These are phyloP conservation scores for Sporothrix brunneoviolacea DNA, from an alignment of 2,329 filamentous ascomycete genomes.

Conservation along the genomic window DNA sequence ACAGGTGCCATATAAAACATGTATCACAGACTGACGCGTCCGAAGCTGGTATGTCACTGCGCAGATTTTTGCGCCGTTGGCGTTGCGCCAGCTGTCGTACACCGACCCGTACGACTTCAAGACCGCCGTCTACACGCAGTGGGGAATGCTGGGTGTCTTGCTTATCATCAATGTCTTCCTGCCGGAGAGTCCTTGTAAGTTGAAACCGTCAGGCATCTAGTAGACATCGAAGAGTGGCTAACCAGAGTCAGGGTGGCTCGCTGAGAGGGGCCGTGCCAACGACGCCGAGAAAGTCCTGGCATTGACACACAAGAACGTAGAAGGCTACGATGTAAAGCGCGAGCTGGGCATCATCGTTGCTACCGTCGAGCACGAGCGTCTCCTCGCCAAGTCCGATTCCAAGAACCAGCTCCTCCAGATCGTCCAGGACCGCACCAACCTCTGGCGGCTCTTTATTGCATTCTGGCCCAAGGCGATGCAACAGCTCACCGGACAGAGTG, in stretches of 20 bases:
- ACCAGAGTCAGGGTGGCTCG: background rate
- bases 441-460: slow-evolving; percentile 7
- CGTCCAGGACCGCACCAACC: slow-evolving; percentile 1
- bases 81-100: background rate
- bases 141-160: slow-evolving; percentile 1
- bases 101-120: slow-evolving; percentile 4
- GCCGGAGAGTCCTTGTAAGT: background rate
- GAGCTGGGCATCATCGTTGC: slow-evolving; percentile 4
- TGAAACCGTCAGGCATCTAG: background rate
- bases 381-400: background rate
- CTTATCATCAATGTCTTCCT: slow-evolving; percentile 1
- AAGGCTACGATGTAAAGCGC: background rate
- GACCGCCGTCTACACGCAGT: slow-evolving; percentile 3
- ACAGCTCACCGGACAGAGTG: slow-evolving; percentile 7
- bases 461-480: slow-evolving; percentile 9
- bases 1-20: background rate
- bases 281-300: background rate
- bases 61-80: slow-evolving; percentile 2
- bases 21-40: too few species aligned
- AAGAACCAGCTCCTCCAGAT: slow-evolving; percentile 5
- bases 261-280: background rate
- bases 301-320: background rate
- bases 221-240: background rate
- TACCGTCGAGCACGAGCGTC: slow-evolving; percentile 4
- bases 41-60: slow-evolving; percentile 2